Evolutionary conservation across 768 basidiomycete genomes (phyloP), one percentile per base, ranked within the genome.

Genomic region (Rhizopogon vesiculosus): DNA sequence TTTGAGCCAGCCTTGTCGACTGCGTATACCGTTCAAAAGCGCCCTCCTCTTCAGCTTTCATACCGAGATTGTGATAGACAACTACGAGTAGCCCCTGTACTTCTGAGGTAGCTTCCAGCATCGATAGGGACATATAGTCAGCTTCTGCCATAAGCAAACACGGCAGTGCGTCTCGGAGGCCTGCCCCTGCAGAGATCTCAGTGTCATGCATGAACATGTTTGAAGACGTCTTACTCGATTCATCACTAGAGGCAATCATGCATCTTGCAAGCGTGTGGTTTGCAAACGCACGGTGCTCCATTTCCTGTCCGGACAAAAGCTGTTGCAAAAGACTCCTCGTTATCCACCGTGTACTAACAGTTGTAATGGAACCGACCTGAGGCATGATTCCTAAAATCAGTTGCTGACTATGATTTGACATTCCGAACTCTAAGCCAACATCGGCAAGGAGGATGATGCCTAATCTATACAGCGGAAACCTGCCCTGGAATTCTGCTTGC

Each of bases 321-420:
- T 91, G 57, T 53, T 29, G 19, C n/a, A 31, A 31, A 18, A 39
- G 9, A 54, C 39, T 54, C 15, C 15, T 42, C 16, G 43, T 18
- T 1, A 31, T 15, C 7, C 12, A 35, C 3, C 42, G 38, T 39
- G 25, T 18, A 18, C 13, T 7, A 45, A 7, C 16, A 46, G 10
- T 56, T 22, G 35, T 35, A 16, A 40, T n/a, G 44, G 42, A 18
- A 60, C 73, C 57, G 56, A 87, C 91, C 73, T 93, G 91, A 19
- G 91, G 91, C 76, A 93, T 80, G 45, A 92, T 82, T 56, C 89
- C 90, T 46, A 91, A 86, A 45, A 94, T 61, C 49, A 92, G 77
- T 55, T 76, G 78, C 59, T 73, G 76, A 55, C 83, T 85, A 56
- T 82, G 78, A 62, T 81, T 80, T 13, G 86, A 79, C 80, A 92